phyloP scores from a whole-genome alignment of 345 rosid species.

The Hibiscus tridactylites region DNA sequence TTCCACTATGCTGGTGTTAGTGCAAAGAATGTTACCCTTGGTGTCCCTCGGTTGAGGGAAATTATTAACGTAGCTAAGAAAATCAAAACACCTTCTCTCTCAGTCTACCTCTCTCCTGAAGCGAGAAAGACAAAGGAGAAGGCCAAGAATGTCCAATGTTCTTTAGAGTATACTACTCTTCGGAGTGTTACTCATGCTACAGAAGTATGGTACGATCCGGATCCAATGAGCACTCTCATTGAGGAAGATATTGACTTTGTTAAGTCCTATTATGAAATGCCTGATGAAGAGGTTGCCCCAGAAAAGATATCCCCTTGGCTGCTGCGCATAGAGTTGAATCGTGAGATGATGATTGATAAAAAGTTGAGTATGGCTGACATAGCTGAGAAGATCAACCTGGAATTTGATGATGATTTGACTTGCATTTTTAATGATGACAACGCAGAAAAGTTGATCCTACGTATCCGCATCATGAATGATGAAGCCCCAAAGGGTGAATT shows the following conservation, averaged over 20 bases:
- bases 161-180: slow-evolving; percentile 91
- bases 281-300: slow-evolving; percentile 90
- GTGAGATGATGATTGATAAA: slow-evolving; percentile 99
- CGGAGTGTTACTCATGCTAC: slow-evolving; percentile 95
- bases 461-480: slow-evolving; percentile 90
- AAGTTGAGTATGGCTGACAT: slow-evolving; percentile 93
- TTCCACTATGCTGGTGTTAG: slow-evolving; percentile 99
- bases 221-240: slow-evolving; percentile 83
- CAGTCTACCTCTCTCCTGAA: slow-evolving; percentile 71
- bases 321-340: slow-evolving; percentile 92
- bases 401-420: slow-evolving; percentile 85
- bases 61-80: slow-evolving; percentile 94
- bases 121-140: slow-evolving; percentile 74
- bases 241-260: slow-evolving; percentile 92
- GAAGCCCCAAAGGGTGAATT: slow-evolving; percentile 86
- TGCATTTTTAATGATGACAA: slow-evolving; percentile 96
- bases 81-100: slow-evolving; percentile 89
- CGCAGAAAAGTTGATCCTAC: slow-evolving; percentile 84
- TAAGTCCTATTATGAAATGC: slow-evolving; percentile 94
- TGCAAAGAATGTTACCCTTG: slow-evolving; percentile 97
- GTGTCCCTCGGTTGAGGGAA: slow-evolving; percentile 94
- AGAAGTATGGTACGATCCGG: slow-evolving; percentile 98
- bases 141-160: slow-evolving; percentile 95
- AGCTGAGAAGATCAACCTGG: slow-evolving; percentile 91
- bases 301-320: slow-evolving; percentile 97